phyloP scores from a whole-genome alignment of 2,329 filamentous ascomycete genomes.

The Exophiala bonariae region DNA sequence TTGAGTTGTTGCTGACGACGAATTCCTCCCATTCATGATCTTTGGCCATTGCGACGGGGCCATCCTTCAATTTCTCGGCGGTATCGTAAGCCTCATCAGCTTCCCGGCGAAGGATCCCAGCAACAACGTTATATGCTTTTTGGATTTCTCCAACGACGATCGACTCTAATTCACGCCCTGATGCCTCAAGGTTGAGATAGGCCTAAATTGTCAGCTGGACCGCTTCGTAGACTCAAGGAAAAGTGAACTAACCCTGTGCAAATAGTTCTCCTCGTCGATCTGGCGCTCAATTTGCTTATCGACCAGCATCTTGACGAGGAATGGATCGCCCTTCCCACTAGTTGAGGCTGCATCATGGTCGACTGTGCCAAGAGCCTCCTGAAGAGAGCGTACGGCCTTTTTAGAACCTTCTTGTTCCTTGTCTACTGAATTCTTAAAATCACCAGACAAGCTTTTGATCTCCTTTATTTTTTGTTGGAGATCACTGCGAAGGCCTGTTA shows the following conservation, averaged over 20 bases:
- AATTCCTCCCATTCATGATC: constrained; percentile 89
- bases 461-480: constrained; percentile 97
- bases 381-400: constrained; percentile 75
- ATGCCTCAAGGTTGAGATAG: constrained; percentile 90
- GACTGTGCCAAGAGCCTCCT: constrained; percentile 75
- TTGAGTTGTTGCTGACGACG: constrained; percentile 76
- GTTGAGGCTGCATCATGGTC: constrained; percentile 75
- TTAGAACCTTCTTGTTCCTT: constrained; percentile 88
- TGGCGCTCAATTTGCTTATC: constrained; percentile 90
- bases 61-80: constrained; percentile 77
- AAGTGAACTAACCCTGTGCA: constrained; percentile 71
- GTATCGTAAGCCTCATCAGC: constrained; percentile 77
- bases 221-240: constrained; percentile 8
- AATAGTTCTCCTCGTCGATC: constrained; percentile 94
- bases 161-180: constrained; percentile 89
- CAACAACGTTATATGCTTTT: constrained; percentile 93
- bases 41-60: constrained; percentile 89
- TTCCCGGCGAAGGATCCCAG: constrained; percentile 87
- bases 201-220: constrained; percentile 56
- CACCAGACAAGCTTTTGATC: constrained; percentile 87
- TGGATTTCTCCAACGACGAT: constrained; percentile 98
- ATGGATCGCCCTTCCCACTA: constrained; percentile 88
- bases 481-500: constrained; percentile 83
- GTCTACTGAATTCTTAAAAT: constrained; percentile 96
- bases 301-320: constrained; percentile 78